Evolutionary conservation across 2,329 filamentous ascomycete genomes (phyloP), one percentile per base, ranked within the genome.

Genomic region (Stachybotrys elegans): DNA sequence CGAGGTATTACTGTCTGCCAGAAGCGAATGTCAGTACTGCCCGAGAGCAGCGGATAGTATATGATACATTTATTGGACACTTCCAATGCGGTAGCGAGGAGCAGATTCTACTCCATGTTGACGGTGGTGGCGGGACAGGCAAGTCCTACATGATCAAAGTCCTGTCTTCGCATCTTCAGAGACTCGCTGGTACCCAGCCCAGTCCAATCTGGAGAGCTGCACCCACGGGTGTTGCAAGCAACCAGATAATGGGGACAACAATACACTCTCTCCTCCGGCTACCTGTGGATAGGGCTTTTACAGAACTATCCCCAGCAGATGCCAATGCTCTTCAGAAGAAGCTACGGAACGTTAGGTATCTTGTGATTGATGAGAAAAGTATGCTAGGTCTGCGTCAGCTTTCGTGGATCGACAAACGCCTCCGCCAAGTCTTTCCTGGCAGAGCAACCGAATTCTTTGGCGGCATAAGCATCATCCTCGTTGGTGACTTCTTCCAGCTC

Each of bases 1-100:
- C 35, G 43, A 19, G 21, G 39, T 31, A 47, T 47, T 27, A 22
- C 22, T 9, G 19, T 48, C 22, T 20, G 23, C 27, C 20, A 46
- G 13, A 27, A 43, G 31, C 14, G 34, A 13, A 37, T 48, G 14
- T 43, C 37, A 12, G 37, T 42, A 35, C 25, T 46, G 20, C 46
- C 43, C 8, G 14, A 40, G 38, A 23, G 22, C 19, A 21, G 11
- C 13, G 19, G 8, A 17, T 40, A 21, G 19, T 21, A 29, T 29
- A 29, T 14, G 25, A 29, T 29, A 14, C 25, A 22, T 5, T 25
- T 19, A 23, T 25, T 6, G 38, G 38, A 7, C 38, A 40, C 21
- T 21, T 22, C 22, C 38, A 14, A 13, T 14, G 20, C 19, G 12
- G 25, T 14, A 13, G 6, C 8, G 16, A 13, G 12, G 11, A 8